Percentiles rank a stretch among this genome's conserved stretches.
phyloP scores from a whole-genome alignment of 1,139 yeast species.

The Insectozyma bohioensis region DNA sequence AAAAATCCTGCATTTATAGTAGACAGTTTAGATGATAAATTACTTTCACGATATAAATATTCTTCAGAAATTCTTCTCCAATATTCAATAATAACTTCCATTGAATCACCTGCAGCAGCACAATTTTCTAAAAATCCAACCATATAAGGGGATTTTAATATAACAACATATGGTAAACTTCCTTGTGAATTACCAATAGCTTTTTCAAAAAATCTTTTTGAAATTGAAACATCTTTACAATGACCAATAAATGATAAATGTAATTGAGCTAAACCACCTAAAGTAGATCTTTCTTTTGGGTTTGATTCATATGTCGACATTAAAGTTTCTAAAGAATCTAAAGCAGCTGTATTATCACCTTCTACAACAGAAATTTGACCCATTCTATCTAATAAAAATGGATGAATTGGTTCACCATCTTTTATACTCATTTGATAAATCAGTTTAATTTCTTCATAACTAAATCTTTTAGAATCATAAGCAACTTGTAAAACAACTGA shows the following conservation, averaged over 20 bases:
- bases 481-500: slow-evolving; percentile 73
- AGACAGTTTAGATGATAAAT: slow-evolving; percentile 47
- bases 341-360: slow-evolving; percentile 41
- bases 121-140: slow-evolving; percentile 65
- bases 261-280: slow-evolving; percentile 48
- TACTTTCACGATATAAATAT: slow-evolving; percentile 6
- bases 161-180: slow-evolving; percentile 71
- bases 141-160: slow-evolving; percentile 74
- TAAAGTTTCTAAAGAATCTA: slow-evolving; percentile 41
- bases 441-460: slow-evolving; percentile 54
- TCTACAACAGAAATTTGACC: slow-evolving; percentile 43
- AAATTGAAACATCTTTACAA: slow-evolving; percentile 70
- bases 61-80: slow-evolving; percentile 40
- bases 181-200: slow-evolving; percentile 52
- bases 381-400: slow-evolving; percentile 34
- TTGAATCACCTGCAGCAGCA: slow-evolving; percentile 56
- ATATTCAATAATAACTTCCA: slow-evolving; percentile 56
- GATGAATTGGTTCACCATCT: slow-evolving; percentile 20
- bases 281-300: slow-evolving; percentile 18
- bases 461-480: slow-evolving; percentile 57
- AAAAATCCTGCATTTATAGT: slow-evolving; percentile 72
- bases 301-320: slow-evolving; percentile 28
- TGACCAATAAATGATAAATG: slow-evolving; percentile 82
- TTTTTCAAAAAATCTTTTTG: slow-evolving; percentile 71
- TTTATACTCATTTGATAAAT: slow-evolving; percentile 37